Evolutionary conservation across 2,329 filamentous ascomycete genomes (phyloP), one percentile per base, ranked within the genome.

Genomic region (Sporothrix brunneoviolacea): DNA sequence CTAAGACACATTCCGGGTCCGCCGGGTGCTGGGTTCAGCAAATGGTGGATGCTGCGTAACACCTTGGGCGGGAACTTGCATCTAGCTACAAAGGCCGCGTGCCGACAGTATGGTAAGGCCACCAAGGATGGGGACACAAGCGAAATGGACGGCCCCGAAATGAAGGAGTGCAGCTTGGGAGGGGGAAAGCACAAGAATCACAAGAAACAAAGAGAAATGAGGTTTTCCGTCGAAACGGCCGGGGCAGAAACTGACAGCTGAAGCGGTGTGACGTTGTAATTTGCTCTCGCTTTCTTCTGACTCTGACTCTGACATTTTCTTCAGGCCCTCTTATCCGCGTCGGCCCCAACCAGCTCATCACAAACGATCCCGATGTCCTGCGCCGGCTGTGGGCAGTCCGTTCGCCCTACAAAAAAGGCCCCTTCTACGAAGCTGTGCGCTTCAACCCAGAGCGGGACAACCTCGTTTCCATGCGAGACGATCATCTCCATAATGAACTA

Each of bases 351-450:
- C 51, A 55, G 13, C 54, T 63, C 41, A 58, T 60, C 7, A 62
- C 60, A 30, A 56, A 59, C 45, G 59, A 63, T 27, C 58, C 59
- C 13, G 59, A 61, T 8, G 57, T 59, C 12, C 54, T 63, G 18
- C 60, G 59, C 16, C 55, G 54, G 12, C 62, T 68, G 55, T 66
- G 63, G 52, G 62, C 61, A 18, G 64, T 62, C 32, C 65, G 65
- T 15, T 68, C 67, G n/a, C 55, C 62, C 5, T 69, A 68, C 55
- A 64, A 59, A 22, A 67, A 66, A 50, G 66, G 64, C 12, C 54
- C 62, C 30, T 68, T 66, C 41, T 69, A 69, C 53, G 62, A 65
- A 36, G 64, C 66, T 6, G 62, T 67, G 13, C 65, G 66, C 28
- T 64, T 69, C 55, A 60, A 64, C 18, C 66, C 65, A 6, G 64